These are phyloP conservation scores for Fusarium torulosum DNA, from an alignment of 2,329 filamentous ascomycete genomes.

Conservation along the genomic window DNA sequence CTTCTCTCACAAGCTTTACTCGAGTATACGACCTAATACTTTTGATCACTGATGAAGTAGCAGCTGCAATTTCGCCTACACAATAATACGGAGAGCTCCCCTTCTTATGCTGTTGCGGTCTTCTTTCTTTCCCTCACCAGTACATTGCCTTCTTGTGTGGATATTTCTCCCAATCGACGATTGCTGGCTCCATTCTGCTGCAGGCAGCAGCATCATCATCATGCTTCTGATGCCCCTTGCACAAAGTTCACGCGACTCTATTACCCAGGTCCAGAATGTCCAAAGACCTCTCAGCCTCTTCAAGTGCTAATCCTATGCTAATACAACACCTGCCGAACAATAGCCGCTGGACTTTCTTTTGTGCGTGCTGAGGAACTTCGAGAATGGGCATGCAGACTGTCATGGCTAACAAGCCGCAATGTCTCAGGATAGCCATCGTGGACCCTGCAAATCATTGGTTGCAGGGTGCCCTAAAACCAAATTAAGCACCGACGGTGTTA, in stretches of 20 bases:
- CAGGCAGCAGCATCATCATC: slow-evolving; percentile 47
- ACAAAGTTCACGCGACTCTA: slow-evolving; percentile 45
- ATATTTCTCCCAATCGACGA: slow-evolving; percentile 18
- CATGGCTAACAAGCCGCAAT: slow-evolving; percentile 13
- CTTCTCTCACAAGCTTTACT: not conserved
- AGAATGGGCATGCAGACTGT: slow-evolving; percentile 16
- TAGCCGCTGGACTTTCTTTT: slow-evolving; percentile 26
- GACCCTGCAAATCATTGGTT: slow-evolving; percentile 44
- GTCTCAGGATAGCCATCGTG: slow-evolving; percentile 30
- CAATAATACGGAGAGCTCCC: not conserved
- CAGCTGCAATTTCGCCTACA: slow-evolving; percentile 5
- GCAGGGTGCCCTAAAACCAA: slow-evolving; percentile 32
- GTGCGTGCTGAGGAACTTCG: slow-evolving; percentile 9
- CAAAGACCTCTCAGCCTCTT: slow-evolving; percentile 25
- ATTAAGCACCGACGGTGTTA: slow-evolving; percentile 43
- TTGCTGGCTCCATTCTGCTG: slow-evolving; percentile 37
- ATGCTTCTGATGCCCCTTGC: slow-evolving; percentile 40
- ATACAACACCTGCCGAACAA: slow-evolving; percentile 21
- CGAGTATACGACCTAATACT: not conserved
- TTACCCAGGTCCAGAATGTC: slow-evolving; percentile 39
- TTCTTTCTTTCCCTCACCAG: not conserved
- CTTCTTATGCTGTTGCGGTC: slow-evolving; percentile 1
- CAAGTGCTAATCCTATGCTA: slow-evolving; percentile 29
- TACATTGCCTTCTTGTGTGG: slow-evolving; percentile 11
- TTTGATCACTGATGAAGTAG: slow-evolving; percentile 4